phyloP scores from a whole-genome alignment of 2,329 filamentous ascomycete species.

The Penicillium sp. region DNA sequence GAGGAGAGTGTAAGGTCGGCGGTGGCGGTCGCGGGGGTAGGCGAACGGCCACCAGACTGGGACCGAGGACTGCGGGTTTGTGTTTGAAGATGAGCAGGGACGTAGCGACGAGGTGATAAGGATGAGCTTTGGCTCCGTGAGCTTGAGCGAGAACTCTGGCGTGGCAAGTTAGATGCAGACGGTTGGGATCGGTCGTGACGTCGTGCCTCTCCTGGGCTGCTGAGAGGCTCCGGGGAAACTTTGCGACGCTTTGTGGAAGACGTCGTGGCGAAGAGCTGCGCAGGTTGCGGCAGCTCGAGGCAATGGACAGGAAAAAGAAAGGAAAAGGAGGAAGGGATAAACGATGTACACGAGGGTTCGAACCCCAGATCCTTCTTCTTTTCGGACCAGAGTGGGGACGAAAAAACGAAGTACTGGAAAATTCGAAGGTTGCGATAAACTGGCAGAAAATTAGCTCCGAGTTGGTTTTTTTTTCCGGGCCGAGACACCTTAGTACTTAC shows the following conservation, averaged over 20 bases:
- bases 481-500: not conserved
- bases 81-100: conserved; percentile 58
- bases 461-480: not conserved
- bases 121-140: conserved; percentile 30
- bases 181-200: conserved; percentile 35
- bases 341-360: not conserved
- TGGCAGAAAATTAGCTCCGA: conserved; percentile 2
- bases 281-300: conserved; percentile 47
- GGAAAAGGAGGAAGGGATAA: not conserved
- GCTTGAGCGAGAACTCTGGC: conserved; percentile 23
- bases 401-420: not conserved
- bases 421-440: not conserved
- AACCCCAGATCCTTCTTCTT: not conserved
- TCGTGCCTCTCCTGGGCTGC: conserved; percentile 41
- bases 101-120: conserved; percentile 45
- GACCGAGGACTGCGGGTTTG: conserved; percentile 43
- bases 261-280: conserved; percentile 51
- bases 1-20: conserved; percentile 52
- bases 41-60: conserved; percentile 38
- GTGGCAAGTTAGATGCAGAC: conserved; percentile 24
- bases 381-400: not conserved
- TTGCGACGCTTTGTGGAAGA: conserved; percentile 52
- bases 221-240: conserved; percentile 42
- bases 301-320: conserved; percentile 12
- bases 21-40: conserved; percentile 52